Conservation (phyloP, 73 alveolate genomes). For the Paramecium primaurelia region DNA sequence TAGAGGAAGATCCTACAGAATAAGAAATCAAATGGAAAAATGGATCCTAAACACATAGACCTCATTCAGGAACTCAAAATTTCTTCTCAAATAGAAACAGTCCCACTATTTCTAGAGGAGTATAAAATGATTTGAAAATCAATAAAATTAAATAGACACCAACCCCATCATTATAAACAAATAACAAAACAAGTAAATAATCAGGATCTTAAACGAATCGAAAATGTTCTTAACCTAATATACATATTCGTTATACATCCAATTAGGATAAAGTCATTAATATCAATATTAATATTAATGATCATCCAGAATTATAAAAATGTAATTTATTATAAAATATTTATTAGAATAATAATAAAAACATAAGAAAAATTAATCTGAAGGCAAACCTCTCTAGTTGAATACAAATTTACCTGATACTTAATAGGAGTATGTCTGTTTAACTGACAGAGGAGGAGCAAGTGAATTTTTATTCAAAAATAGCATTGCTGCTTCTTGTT, state of each 20-base stretch:
- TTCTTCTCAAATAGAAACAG: constrained; percentile 30
- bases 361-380: not conserved
- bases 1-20: not conserved
- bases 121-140: not conserved
- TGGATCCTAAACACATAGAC: constrained; percentile 39
- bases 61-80: not conserved
- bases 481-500: not conserved
- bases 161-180: not conserved
- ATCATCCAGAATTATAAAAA: not conserved
- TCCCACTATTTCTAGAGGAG: not conserved
- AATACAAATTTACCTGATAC: not conserved
- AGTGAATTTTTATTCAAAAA: not conserved
- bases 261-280: constrained; percentile 10
- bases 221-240: not conserved
- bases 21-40: constrained; percentile 24
- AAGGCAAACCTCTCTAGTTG: not conserved
- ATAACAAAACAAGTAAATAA: not conserved
- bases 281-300: not conserved
- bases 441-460: not conserved
- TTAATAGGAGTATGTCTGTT: not conserved
- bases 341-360: not conserved
- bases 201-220: not conserved
- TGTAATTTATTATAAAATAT: not conserved
- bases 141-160: not conserved
- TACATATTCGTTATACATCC: not conserved